phyloP scores from a whole-genome alignment of 1,284 basidiomycete genomes.

The Naganishia liquefaciens region DNA sequence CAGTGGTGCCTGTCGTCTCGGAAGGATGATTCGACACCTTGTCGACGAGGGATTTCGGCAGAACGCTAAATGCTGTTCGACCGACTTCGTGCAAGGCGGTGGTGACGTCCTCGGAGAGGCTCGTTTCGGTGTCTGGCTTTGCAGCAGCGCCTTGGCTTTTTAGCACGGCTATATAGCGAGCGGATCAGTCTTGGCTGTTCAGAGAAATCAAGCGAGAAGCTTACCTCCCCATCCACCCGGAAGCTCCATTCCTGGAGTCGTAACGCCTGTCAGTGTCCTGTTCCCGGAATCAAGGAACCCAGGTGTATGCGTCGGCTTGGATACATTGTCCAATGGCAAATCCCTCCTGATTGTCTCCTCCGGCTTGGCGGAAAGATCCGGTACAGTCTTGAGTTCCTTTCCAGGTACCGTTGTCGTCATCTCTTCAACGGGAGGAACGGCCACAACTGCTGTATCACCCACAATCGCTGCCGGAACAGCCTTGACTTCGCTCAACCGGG shows the following conservation, averaged over 20 bases:
- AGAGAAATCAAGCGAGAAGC: constrained; percentile 28
- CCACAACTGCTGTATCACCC: neutral
- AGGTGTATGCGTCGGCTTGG: constrained; percentile 21
- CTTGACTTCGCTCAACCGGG: neutral
- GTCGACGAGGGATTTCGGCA: constrained; percentile 42
- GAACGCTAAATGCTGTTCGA: constrained; percentile 41
- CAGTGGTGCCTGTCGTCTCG: neutral
- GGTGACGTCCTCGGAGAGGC: constrained; percentile 42
- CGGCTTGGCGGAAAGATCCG: neutral
- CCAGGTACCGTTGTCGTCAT: constrained; percentile 7
- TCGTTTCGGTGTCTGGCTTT: constrained; percentile 24
- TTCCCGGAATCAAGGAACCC: neutral
- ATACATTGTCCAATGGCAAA: constrained; percentile 15
- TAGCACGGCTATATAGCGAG: neutral
- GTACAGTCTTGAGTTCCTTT: constrained; percentile 5
- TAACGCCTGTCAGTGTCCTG: constrained; percentile 30
- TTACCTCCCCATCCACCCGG: constrained; percentile 50
- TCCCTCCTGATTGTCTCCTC: neutral
- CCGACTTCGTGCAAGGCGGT: constrained; percentile 44
- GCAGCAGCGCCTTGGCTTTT: constrained; percentile 11
- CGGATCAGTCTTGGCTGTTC: constrained; percentile 30
- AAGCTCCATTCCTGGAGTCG: constrained; percentile 46
- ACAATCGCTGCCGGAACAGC: neutral
- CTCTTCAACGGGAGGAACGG: neutral
- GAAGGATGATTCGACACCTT: constrained; percentile 36